Conservation (phyloP, 1,284 basidiomycete genomes). For the Apiotrichum sp. region DNA sequence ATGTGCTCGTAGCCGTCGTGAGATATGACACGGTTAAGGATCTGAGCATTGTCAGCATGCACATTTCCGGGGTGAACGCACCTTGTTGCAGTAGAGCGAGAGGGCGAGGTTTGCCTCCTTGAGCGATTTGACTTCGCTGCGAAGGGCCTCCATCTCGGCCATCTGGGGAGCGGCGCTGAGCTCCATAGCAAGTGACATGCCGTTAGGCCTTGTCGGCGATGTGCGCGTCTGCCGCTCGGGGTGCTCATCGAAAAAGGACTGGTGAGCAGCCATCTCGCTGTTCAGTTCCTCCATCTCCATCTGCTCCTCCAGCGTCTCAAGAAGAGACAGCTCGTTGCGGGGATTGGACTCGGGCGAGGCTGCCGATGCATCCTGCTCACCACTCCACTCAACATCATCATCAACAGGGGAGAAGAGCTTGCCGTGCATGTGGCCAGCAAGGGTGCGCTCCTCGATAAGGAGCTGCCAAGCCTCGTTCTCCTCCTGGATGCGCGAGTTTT, state of each 20-base stretch:
- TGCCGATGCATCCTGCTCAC: background rate
- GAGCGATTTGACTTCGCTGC: slow-evolving; percentile 76
- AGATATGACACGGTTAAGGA: slow-evolving; percentile 88
- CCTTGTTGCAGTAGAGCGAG: slow-evolving; percentile 85
- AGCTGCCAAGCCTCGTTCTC: slow-evolving; percentile 95
- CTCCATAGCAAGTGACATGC: slow-evolving; percentile 63
- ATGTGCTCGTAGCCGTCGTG: slow-evolving; percentile 92
- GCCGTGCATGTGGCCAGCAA: slow-evolving; percentile 72
- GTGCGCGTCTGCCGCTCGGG: slow-evolving; percentile 8
- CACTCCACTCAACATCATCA: background rate
- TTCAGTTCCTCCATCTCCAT: slow-evolving; percentile 36
- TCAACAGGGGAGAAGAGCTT: slow-evolving; percentile 4
- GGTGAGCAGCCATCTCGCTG: slow-evolving; percentile 28
- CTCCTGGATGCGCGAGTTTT: slow-evolving; percentile 51
- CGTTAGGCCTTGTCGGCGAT: slow-evolving; percentile 46
- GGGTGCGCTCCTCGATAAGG: slow-evolving; percentile 75
- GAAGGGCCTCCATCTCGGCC: slow-evolving; percentile 71
- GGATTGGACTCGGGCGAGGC: background rate
- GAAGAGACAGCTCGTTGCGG: slow-evolving; percentile 6
- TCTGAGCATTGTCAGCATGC: slow-evolving; percentile 42
- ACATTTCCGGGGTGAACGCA: slow-evolving; percentile 6
- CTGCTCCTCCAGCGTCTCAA: slow-evolving; percentile 34
- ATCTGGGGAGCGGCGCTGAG: slow-evolving; percentile 55
- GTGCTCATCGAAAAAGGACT: slow-evolving; percentile 29
- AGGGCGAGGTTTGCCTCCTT: slow-evolving; percentile 92